phyloP scores from a whole-genome alignment of 495 filamentous ascomycete genomes.

The Talaromyces trachyspermus region DNA sequence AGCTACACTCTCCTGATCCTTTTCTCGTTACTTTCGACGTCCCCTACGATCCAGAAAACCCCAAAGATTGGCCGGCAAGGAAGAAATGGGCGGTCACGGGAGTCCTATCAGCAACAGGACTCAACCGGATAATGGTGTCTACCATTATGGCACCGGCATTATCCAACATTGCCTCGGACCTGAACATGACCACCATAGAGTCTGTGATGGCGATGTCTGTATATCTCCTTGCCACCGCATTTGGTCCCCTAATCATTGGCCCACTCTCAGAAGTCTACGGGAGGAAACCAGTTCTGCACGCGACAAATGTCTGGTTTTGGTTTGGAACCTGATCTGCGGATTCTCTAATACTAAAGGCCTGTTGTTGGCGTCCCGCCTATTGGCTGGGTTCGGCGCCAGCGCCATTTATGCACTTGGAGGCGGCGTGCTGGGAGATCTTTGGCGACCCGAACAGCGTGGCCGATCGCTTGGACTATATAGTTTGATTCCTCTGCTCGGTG shows the following conservation, averaged over 20 bases:
- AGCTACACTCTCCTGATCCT: constrained; percentile 11
- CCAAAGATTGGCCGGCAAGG: constrained; percentile 33
- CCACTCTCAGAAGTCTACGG: constrained; percentile 66
- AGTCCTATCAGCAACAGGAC: constrained; percentile 33
- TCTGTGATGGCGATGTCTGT: constrained; percentile 54
- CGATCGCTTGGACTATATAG: constrained; percentile 54
- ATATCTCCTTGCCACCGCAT: constrained; percentile 63
- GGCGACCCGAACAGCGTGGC: constrained; percentile 47
- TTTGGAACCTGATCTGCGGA: constrained; percentile 29
- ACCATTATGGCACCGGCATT: constrained; percentile 65
- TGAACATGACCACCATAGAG: constrained; percentile 48
- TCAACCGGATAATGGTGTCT: constrained; percentile 58
- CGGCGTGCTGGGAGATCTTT: constrained; percentile 48
- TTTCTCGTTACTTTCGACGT: constrained; percentile 29
- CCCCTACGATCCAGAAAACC: constrained; percentile 34
- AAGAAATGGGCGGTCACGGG: constrained; percentile 49
- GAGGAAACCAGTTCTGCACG: constrained; percentile 46
- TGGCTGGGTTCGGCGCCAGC: constrained; percentile 17
- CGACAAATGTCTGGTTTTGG: constrained; percentile 53
- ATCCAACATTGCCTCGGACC: constrained; percentile 42
- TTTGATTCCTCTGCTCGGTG: constrained; percentile 45
- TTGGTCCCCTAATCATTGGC: constrained; percentile 55
- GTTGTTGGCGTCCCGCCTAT: constrained; percentile 15
- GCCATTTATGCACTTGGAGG: constrained; percentile 23
- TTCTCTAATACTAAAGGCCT: constrained; percentile 15